These are phyloP conservation scores for Termitomyces sp. DNA, from an alignment of 768 basidiomycete species.

Conservation along the genomic window DNA sequence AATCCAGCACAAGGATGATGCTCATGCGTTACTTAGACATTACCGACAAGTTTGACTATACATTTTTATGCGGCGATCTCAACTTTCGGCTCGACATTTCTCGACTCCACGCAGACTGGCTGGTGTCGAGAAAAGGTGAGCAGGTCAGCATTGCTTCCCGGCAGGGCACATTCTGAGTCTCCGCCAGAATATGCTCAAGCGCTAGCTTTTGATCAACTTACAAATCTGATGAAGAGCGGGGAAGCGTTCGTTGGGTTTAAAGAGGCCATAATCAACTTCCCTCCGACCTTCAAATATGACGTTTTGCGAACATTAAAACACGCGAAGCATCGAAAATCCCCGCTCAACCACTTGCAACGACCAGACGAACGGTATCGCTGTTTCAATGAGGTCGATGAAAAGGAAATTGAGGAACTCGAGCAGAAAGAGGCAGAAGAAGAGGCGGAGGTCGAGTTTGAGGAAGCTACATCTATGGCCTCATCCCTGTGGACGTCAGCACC, in stretches of 20 bases:
- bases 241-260: constrained; percentile 72
- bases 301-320: constrained; percentile 59
- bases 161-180: not conserved
- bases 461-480: constrained; percentile 52
- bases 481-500: constrained; percentile 46
- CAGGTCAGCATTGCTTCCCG: not conserved
- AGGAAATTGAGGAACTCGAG: constrained; percentile 26
- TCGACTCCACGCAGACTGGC: constrained; percentile 91
- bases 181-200: constrained; percentile 75
- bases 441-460: constrained; percentile 31
- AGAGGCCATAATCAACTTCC: constrained; percentile 80
- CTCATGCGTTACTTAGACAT: constrained; percentile 44
- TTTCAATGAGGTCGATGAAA: constrained; percentile 37
- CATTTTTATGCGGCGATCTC: constrained; percentile 87
- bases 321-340: constrained; percentile 34
- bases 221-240: constrained; percentile 66
- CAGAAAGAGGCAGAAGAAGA: constrained; percentile 38
- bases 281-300: constrained; percentile 94
- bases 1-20: not conserved
- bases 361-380: constrained; percentile 28
- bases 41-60: constrained; percentile 85
- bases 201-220: constrained; percentile 86
- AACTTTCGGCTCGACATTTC: constrained; percentile 91
- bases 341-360: constrained; percentile 30
- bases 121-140: constrained; percentile 75